Conservation (phyloP, 2,329 filamentous ascomycete genomes). For the Clonostachys chloroleuca region DNA sequence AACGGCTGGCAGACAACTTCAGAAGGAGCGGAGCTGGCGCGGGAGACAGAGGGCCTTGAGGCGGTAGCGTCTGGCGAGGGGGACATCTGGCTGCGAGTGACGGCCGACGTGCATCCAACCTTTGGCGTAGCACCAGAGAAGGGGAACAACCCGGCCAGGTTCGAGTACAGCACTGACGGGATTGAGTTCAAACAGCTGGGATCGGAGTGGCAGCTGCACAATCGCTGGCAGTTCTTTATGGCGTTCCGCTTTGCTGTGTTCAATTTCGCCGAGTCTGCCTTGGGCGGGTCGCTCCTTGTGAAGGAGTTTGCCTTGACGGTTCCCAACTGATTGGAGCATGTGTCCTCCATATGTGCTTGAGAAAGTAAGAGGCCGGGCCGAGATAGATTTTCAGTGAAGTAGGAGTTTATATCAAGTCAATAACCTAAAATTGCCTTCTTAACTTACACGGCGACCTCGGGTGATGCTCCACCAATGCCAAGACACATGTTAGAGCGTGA, state of each 20-base stretch:
- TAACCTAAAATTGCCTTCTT: too few relatives aligned
- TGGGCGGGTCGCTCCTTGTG: constrained; percentile 11
- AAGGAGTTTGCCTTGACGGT: constrained; percentile 3
- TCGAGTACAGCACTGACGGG: constrained; percentile 38
- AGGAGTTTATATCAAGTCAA: too few relatives aligned
- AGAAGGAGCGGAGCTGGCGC: background rate
- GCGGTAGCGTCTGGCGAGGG: background rate
- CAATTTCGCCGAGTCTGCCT: constrained; percentile 36
- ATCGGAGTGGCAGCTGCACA: constrained; percentile 23
- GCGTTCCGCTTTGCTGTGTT: constrained; percentile 44
- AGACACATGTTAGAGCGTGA: too few relatives aligned
- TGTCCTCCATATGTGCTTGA: too few relatives aligned
- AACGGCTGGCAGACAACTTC: background rate
- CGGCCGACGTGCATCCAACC: constrained; percentile 11
- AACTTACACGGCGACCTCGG: too few relatives aligned
- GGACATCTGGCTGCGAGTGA: constrained; percentile 13
- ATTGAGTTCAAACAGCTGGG: constrained; percentile 28
- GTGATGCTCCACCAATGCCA: too few relatives aligned
- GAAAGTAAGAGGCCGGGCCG: too few relatives aligned
- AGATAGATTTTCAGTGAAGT: too few relatives aligned
- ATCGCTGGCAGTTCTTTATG: constrained; percentile 38
- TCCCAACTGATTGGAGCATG: too few relatives aligned
- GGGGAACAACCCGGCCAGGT: constrained; percentile 12
- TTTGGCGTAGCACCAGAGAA: background rate
- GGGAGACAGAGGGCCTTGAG: background rate